A percentile compares a stretch with the other conserved stretches of the same genome.
Evolutionary conservation across 768 basidiomycete genomes (phyloP).

Genomic region (Candolleomyces efflorescens): DNA sequence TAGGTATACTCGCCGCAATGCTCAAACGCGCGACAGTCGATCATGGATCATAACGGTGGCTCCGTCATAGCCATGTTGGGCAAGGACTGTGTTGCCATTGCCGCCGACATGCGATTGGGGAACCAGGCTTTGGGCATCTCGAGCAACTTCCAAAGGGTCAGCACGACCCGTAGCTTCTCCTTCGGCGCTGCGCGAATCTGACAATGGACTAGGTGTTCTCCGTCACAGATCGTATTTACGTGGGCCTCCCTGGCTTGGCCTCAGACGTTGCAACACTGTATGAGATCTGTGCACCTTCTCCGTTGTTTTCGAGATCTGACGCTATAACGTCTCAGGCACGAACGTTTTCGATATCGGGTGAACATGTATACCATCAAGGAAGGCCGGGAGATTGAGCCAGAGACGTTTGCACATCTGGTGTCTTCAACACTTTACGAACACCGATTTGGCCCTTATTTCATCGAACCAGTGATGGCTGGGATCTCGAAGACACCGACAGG

Average conservation of each 20-base stretch:
- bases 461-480: slow-evolving; percentile 96
- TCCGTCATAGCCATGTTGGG: slow-evolving; percentile 99
- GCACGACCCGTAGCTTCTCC: slow-evolving; percentile 4
- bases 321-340: slow-evolving; percentile 52
- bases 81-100: slow-evolving; percentile 98
- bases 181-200: slow-evolving; percentile 9
- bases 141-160: slow-evolving; percentile 91
- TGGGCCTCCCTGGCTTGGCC: slow-evolving; percentile 89
- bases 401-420: slow-evolving; percentile 94
- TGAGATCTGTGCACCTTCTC: slow-evolving; percentile 18
- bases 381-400: slow-evolving; percentile 93
- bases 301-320: slow-evolving; percentile 9
- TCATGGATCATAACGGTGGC: slow-evolving; percentile 94
- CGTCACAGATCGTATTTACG: slow-evolving; percentile 85
- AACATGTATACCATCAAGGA: slow-evolving; percentile 99
- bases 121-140: slow-evolving; percentile 84
- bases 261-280: slow-evolving; percentile 93
- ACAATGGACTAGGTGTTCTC: slow-evolving; percentile 73
- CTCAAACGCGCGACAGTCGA: slow-evolving; percentile 50
- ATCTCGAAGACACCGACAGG: slow-evolving; percentile 71
- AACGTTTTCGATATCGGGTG: slow-evolving; percentile 87
- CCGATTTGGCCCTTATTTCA: slow-evolving; percentile 94
- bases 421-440: slow-evolving; percentile 94
- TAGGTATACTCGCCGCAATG: not conserved
- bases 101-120: slow-evolving; percentile 89